Percentiles rank a stretch among this genome's conserved stretches.
Evolutionary conservation across 495 filamentous ascomycete species (phyloP).

Genomic region (Darksidea phi): DNA sequence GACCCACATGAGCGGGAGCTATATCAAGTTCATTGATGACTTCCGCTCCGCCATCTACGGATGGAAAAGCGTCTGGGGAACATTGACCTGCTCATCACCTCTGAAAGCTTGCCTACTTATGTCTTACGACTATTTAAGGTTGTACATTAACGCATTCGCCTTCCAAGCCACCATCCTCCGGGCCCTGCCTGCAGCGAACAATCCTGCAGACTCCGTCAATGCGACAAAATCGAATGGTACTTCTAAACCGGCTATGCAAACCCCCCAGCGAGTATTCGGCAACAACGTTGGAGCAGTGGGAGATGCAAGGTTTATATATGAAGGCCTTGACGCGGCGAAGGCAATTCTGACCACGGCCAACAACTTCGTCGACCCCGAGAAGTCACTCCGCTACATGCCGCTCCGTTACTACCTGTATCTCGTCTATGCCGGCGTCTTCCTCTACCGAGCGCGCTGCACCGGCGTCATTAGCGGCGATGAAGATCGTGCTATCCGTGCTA

Average conservation of each 20-base stretch:
- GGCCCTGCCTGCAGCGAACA: conserved; percentile 47
- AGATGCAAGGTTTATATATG: conserved; percentile 45
- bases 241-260: conserved; percentile 17
- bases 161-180: conserved; percentile 66
- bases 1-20: conserved; percentile 64
- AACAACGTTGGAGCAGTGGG: conserved; percentile 43
- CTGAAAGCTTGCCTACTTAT: conserved; percentile 59
- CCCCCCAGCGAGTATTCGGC: conserved; percentile 39
- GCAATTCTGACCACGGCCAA: conserved; percentile 42
- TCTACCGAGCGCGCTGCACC: conserved; percentile 59
- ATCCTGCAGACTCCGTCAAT: conserved; percentile 10
- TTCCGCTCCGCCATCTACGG: conserved; percentile 60
- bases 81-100: conserved; percentile 52
- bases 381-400: conserved; percentile 41
- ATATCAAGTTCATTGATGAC: conserved; percentile 67
- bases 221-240: conserved; percentile 2
- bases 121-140: conserved; percentile 62
- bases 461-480: conserved; percentile 55
- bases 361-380: conserved; percentile 44
- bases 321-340: conserved; percentile 43
- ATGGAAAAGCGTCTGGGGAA: conserved; percentile 65
- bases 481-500: conserved; percentile 54
- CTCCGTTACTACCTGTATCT: conserved; percentile 47
- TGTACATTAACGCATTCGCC: conserved; percentile 67
- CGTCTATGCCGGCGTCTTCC: conserved; percentile 57